Base-by-base conservation (phyloP, 176 grass and related monocot genomes). In the Cenchrus fungigraminus region DNA sequence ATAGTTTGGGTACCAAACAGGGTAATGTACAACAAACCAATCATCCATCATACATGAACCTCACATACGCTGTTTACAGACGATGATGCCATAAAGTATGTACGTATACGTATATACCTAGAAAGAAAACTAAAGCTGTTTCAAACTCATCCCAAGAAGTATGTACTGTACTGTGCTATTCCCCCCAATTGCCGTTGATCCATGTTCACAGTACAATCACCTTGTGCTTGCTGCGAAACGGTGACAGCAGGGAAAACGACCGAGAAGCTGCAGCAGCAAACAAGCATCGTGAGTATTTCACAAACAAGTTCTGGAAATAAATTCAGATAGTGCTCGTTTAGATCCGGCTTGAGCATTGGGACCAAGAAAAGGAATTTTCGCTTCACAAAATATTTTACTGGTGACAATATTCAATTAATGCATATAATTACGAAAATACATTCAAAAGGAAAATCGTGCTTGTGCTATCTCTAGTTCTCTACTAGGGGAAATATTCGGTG, bases 161-260 rank as follows among this genome's bases (percentile, higher is more conserved):
- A 82, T 82, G n/a, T 47, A 66, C 70, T 76, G 52, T 5, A 8
- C 70, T 29, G 55, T 14, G 13, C 9, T 52, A 47, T 34, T 54
- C 17, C 49, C 20, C 28, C 28, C 25, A 68, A 40, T 56, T 69
- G 32, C 49, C 42, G 40, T 34, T 12, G 47, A 57, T 65, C 1
- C 15, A 88, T 65, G 74, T 69, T 91, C 80, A 86, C 47, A 90
- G 75, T 9, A 87, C 85, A 25, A 87, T 70, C 42, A 87, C 84
- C 85, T 91, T 91, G 15, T 91, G 76, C 80, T 84, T 95, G 80
- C 70, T 89, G 54, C 90, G 90, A 83, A 95, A 95, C 1, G 93
- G 90, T 12, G 88, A 88, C 58, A 95, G 61, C 7, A 95, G 71
- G 10, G 93, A 95, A 59, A 95, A 95, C 0, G 88, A 87, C 40